A percentile compares a stretch with the other conserved stretches of the same genome.
Evolutionary conservation across 2,329 filamentous ascomycete genomes (phyloP).

Genomic region (Coccinonectria pachysandricola): DNA sequence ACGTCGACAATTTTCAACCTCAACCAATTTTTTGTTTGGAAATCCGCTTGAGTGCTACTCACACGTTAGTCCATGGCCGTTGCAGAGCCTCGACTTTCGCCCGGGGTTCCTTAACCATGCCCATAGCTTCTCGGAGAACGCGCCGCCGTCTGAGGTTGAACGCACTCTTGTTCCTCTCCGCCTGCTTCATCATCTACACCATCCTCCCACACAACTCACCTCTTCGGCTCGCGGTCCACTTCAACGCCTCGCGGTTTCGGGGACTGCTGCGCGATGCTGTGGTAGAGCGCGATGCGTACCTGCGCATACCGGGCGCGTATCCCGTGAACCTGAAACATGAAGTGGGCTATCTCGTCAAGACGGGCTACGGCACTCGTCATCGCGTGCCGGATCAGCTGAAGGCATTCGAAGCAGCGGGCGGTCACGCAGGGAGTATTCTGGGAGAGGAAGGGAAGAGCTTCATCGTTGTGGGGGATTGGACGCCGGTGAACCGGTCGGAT

Average conservation of each 20-base stretch:
- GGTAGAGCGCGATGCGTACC: conserved; percentile 30
- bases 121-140: no score
- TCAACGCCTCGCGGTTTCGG: conserved; percentile 23
- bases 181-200: conserved; percentile 19
- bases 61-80: no score
- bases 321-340: conserved; percentile 35
- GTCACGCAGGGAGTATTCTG: no score
- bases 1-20: no score
- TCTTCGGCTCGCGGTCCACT: conserved; percentile 23
- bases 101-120: no score
- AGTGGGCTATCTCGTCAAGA: conserved; percentile 43
- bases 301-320: conserved; percentile 26
- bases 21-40: no score
- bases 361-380: conserved; percentile 42
- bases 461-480: conserved; percentile 42
- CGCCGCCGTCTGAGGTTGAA: no score
- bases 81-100: no score
- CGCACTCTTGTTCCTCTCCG: no score
- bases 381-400: conserved; percentile 37
- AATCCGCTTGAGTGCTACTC: no score
- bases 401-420: conserved; percentile 27
- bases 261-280: conserved; percentile 20
- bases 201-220: conserved; percentile 24
- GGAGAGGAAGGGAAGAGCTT: conserved; percentile 30
- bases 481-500: conserved; percentile 24